These are phyloP conservation scores for Scheffersomyces insectosa DNA, from an alignment of 1,139 yeast species.

Conservation along the genomic window DNA sequence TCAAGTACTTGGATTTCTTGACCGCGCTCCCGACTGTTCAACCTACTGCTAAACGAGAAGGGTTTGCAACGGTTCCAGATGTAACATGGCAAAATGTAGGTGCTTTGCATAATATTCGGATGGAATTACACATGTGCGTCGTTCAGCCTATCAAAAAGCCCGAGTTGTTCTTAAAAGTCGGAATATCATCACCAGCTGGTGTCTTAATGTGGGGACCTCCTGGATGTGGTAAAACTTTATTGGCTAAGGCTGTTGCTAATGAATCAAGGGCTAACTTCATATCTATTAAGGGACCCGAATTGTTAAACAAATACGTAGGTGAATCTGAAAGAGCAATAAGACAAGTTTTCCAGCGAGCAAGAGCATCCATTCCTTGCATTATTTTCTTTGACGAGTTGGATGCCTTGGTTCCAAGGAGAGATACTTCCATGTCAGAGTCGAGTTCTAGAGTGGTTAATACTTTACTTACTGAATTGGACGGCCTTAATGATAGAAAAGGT, in stretches of 20 bases:
- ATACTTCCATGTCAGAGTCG: slow-evolving; percentile 81
- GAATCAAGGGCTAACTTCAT: slow-evolving; percentile 95
- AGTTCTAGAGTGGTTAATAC: slow-evolving; percentile 95
- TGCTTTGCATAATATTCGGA: slow-evolving; percentile 75
- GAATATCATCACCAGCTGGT: slow-evolving; percentile 96
- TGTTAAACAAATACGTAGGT: slow-evolving; percentile 92
- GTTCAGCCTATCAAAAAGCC: slow-evolving; percentile 97
- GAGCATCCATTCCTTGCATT: slow-evolving; percentile 94
- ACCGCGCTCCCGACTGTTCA: slow-evolving; percentile 89
- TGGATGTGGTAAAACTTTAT: slow-evolving; percentile 94
- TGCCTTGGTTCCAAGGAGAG: slow-evolving; percentile 94
- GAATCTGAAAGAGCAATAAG: slow-evolving; percentile 94
- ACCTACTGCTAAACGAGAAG: slow-evolving; percentile 98
- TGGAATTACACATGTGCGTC: slow-evolving; percentile 94
- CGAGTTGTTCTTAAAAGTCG: slow-evolving; percentile 83
- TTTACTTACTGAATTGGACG: slow-evolving; percentile 88
- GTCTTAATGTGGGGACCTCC: slow-evolving; percentile 99
- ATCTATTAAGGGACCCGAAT: slow-evolving; percentile 92
- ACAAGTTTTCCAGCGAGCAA: slow-evolving; percentile 90
- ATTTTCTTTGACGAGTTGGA: slow-evolving; percentile 95
- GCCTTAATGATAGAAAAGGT: slow-evolving; percentile 88
- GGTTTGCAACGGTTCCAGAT: slow-evolving; percentile 98
- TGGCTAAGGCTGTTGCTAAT: slow-evolving; percentile 97
- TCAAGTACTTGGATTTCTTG: slow-evolving; percentile 76
- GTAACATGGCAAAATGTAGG: slow-evolving; percentile 97